Evolutionary conservation across 169 alveolate genomes (phyloP).

Genomic region (Cryptosporidium muris): DNA sequence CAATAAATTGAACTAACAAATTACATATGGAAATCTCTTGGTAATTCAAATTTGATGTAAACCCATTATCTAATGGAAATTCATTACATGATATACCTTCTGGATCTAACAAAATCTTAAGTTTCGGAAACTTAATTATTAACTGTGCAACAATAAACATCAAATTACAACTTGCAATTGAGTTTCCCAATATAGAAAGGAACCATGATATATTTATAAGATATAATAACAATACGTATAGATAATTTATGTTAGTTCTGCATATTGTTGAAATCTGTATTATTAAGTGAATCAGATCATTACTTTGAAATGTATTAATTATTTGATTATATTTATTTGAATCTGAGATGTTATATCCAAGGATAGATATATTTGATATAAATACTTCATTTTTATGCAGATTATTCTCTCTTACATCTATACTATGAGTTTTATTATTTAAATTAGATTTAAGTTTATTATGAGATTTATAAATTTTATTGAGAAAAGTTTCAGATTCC

Average conservation of each 20-base stretch:
- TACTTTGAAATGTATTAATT: conserved; percentile 1
- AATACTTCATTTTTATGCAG: too few species aligned
- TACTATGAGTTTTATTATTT: too few species aligned
- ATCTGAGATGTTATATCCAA: neutral
- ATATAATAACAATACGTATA: conserved; percentile 18
- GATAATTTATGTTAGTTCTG: conserved; percentile 38
- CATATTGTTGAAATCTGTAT: conserved; percentile 27
- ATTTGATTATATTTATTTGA: neutral
- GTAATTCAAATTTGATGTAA: neutral
- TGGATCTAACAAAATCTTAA: conserved; percentile 48
- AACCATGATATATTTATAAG: conserved; percentile 14
- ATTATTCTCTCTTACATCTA: too few species aligned
- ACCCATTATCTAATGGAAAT: conserved; percentile 40
- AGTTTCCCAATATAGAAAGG: conserved; percentile 2
- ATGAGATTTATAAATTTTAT: neutral
- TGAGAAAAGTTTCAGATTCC: conserved; percentile 2
- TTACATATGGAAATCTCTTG: conserved; percentile 42
- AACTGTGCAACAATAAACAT: conserved; percentile 35
- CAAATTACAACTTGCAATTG: conserved; percentile 6
- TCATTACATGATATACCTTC: conserved; percentile 62
- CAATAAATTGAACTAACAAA: conserved; percentile 12
- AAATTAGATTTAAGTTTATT: neutral
- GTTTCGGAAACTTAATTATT: conserved; percentile 43
- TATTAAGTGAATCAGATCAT: neutral
- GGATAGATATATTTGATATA: too few species aligned